Percentiles rank a stretch among this genome's conserved stretches.
phyloP scores from a whole-genome alignment of 345 rosid species.

The Brassica incana region DNA sequence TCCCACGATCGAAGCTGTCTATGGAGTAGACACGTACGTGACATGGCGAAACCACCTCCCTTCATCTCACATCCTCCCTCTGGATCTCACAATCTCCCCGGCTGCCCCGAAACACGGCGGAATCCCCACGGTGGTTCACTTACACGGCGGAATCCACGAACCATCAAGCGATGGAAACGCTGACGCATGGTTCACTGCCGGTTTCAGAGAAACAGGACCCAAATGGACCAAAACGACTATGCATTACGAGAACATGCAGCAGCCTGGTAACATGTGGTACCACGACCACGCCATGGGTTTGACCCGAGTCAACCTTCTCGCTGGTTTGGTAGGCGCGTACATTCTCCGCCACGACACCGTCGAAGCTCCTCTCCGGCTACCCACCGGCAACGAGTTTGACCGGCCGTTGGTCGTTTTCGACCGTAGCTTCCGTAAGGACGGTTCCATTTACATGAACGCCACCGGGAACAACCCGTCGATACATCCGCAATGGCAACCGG shows the following conservation, averaged over 20 bases:
- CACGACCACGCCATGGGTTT: conserved; percentile 96
- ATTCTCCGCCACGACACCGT: conserved; percentile 56
- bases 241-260: conserved; percentile 70
- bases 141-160: conserved; percentile 79
- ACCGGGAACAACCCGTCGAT: conserved; percentile 84
- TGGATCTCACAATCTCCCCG: conserved; percentile 85
- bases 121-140: conserved; percentile 92
- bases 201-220: conserved; percentile 62
- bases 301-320: conserved; percentile 81
- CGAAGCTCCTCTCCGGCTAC: conserved; percentile 62
- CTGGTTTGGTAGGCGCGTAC: conserved; percentile 83
- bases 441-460: conserved; percentile 77
- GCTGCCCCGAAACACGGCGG: conserved; percentile 58
- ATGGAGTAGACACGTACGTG: conserved; percentile 60
- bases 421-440: conserved; percentile 64
- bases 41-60: conserved; percentile 92
- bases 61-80: conserved; percentile 75
- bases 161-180: conserved; percentile 81
- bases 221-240: conserved; percentile 61
- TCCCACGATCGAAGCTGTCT: conserved; percentile 86
- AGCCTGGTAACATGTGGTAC: conserved; percentile 93
- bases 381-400: conserved; percentile 57
- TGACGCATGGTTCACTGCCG: conserved; percentile 72
- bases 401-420: conserved; percentile 68
- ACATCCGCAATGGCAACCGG: conserved; percentile 98